Percentiles rank a stretch among this genome's conserved stretches.
Conservation (phyloP, 257 asterid species). For the Lantana camara region DNA sequence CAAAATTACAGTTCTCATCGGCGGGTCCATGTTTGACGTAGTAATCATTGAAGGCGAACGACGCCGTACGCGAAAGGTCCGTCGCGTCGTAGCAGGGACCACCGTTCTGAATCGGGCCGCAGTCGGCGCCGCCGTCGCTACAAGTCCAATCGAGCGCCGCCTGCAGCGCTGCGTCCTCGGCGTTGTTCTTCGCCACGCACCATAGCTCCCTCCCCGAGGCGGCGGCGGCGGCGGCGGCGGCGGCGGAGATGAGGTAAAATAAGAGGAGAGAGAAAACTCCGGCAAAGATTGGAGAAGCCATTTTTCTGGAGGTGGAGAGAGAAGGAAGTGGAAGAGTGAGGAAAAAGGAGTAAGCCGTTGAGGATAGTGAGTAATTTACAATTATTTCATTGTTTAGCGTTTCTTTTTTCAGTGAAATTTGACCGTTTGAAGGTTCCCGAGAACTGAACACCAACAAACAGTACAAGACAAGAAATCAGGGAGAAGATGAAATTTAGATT, state of each 20-base stretch:
- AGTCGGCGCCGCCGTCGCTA: constrained; percentile 78
- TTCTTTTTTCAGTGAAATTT: constrained; percentile 13
- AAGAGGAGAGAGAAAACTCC: constrained; percentile 24
- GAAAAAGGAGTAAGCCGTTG: constrained; percentile 14
- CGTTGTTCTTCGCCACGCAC: constrained; percentile 97
- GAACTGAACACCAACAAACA: constrained; percentile 19
- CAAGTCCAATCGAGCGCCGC: constrained; percentile 86
- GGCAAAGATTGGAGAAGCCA: constrained; percentile 33
- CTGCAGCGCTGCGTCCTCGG: constrained; percentile 75
- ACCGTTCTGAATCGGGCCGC: constrained; percentile 70
- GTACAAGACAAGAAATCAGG: constrained; percentile 18
- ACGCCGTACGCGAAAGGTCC: constrained; percentile 75
- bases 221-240: constrained; percentile 33
- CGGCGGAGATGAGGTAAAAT: constrained; percentile 19
- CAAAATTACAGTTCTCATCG: constrained; percentile 63
- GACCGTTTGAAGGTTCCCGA: constrained; percentile 31
- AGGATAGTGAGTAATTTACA: not conserved
- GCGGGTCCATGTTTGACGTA: constrained; percentile 53
- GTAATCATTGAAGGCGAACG: constrained; percentile 83
- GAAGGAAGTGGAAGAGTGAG: constrained; percentile 7
- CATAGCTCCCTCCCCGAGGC: constrained; percentile 51
- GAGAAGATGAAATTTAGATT: not conserved
- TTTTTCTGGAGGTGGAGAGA: constrained; percentile 12
- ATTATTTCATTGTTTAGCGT: not conserved
- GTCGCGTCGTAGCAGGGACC: constrained; percentile 80